Evolutionary conservation across 495 filamentous ascomycete genomes (phyloP).

Genomic region (Daldinia grandis): DNA sequence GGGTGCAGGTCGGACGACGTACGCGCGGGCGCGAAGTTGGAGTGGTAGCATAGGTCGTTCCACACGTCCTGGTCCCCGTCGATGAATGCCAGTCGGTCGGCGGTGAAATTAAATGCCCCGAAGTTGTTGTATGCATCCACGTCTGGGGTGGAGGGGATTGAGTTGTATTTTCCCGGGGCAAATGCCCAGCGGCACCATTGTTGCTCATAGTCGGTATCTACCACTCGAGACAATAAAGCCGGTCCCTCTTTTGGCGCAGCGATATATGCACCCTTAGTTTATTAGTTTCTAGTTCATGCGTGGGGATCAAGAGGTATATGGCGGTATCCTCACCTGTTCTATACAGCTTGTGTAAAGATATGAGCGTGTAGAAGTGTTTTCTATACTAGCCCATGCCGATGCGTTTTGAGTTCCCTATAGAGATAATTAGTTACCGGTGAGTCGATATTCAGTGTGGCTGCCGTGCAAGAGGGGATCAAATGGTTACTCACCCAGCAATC

Average conservation of each 20-base stretch:
- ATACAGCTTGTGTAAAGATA: conserved; percentile 60
- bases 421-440: neutral
- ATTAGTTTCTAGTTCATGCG: neutral
- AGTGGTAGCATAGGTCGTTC: conserved; percentile 58
- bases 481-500: conserved; percentile 50
- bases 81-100: conserved; percentile 58
- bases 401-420: conserved; percentile 42
- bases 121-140: conserved; percentile 51
- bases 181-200: conserved; percentile 63
- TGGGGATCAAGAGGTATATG: neutral
- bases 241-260: conserved; percentile 53
- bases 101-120: conserved; percentile 54
- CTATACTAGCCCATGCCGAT: conserved; percentile 49
- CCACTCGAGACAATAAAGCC: conserved; percentile 51
- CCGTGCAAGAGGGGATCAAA: neutral
- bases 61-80: conserved; percentile 59
- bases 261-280: conserved; percentile 53
- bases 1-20: conserved; percentile 50
- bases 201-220: conserved; percentile 59
- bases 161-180: conserved; percentile 52
- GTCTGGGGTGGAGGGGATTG: conserved; percentile 53
- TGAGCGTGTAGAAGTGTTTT: conserved; percentile 49
- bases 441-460: neutral
- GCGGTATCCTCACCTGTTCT: conserved; percentile 45
- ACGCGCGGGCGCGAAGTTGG: conserved; percentile 47